Conservation (phyloP, 2,329 filamentous ascomycete species). For the Fusarium sp. region DNA sequence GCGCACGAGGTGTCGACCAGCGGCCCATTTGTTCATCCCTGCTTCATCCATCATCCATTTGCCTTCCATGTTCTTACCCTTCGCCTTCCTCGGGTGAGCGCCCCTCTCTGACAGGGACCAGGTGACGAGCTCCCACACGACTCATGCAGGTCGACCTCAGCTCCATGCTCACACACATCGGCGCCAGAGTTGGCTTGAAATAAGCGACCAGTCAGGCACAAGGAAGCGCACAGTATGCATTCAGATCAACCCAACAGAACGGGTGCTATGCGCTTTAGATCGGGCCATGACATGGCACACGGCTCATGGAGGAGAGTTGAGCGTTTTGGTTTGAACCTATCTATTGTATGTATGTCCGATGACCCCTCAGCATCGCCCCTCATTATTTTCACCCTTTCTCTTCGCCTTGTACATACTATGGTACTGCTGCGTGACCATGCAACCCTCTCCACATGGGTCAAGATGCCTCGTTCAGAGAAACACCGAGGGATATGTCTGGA, state of each 20-base stretch:
- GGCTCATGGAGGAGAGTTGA: slow-evolving; percentile 18
- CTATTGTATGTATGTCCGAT: too few species aligned
- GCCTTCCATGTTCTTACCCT: slow-evolving; percentile 10
- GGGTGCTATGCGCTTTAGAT: slow-evolving; percentile 42
- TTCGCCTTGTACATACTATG: slow-evolving; percentile 2
- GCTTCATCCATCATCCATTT: slow-evolving; percentile 23
- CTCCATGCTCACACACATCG: slow-evolving; percentile 33
- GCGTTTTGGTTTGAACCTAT: slow-evolving; percentile 7
- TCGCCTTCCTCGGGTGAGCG: slow-evolving; percentile 16
- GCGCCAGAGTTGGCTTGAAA: slow-evolving; percentile 32
- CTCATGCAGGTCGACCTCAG: slow-evolving; percentile 39
- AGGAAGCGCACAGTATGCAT: slow-evolving; percentile 32
- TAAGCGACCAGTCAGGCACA: slow-evolving; percentile 35
- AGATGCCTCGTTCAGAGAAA: slow-evolving; percentile 14
- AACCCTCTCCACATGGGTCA: slow-evolving; percentile 27
- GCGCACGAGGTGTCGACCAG: slow-evolving; percentile 32
- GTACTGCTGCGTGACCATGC: slow-evolving; percentile 21
- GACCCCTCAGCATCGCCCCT: slow-evolving; percentile 28
- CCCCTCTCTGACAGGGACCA: slow-evolving; percentile 30
- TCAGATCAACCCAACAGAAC: slow-evolving; percentile 36
- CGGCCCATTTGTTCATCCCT: slow-evolving; percentile 27
- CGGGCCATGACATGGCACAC: slow-evolving; percentile 31
- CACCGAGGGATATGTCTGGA: slow-evolving; percentile 10
- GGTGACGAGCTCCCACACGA: slow-evolving; percentile 36
- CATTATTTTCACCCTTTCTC: slow-evolving; percentile 11